These are phyloP conservation scores for Ceratocystis cubensis DNA, from an alignment of 2,329 filamentous ascomycete species.

Conservation along the genomic window DNA sequence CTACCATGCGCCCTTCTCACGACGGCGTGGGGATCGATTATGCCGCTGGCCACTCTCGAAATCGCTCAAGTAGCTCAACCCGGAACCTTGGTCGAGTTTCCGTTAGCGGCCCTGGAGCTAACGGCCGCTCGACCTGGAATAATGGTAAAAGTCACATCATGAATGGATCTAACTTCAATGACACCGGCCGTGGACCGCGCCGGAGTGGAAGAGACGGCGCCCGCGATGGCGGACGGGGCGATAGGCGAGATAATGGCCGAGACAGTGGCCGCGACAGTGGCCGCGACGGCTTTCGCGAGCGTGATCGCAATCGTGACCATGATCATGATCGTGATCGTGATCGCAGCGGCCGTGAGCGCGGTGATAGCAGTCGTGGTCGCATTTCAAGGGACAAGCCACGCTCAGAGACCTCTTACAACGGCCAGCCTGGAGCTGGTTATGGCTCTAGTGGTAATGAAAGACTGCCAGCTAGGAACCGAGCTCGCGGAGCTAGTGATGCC, in stretches of 20 bases:
- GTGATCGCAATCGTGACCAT: too few species aligned
- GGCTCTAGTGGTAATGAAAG: conserved; percentile 9
- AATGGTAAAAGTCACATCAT: background rate
- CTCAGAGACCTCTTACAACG: background rate
- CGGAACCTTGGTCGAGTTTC: conserved; percentile 12
- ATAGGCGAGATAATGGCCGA: background rate
- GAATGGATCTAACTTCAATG: background rate
- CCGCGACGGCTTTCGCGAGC: background rate
- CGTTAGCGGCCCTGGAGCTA: background rate
- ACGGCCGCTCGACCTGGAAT: background rate
- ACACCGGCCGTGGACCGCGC: background rate
- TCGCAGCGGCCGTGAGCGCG: background rate
- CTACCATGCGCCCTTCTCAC: conserved; percentile 1
- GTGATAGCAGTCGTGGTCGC: background rate
- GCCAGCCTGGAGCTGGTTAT: background rate
- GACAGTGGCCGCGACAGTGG: background rate
- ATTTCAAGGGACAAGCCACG: background rate
- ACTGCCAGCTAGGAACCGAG: background rate
- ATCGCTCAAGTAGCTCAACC: conserved; percentile 16
- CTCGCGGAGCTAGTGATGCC: background rate
- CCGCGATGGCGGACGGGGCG: background rate
- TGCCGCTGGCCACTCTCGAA: background rate
- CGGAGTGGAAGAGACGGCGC: background rate
- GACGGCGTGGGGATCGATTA: background rate
- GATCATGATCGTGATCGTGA: too few species aligned